These are phyloP conservation scores for Apiospora pterosperma DNA, from an alignment of 2,329 filamentous ascomycete species.

Conservation along the genomic window DNA sequence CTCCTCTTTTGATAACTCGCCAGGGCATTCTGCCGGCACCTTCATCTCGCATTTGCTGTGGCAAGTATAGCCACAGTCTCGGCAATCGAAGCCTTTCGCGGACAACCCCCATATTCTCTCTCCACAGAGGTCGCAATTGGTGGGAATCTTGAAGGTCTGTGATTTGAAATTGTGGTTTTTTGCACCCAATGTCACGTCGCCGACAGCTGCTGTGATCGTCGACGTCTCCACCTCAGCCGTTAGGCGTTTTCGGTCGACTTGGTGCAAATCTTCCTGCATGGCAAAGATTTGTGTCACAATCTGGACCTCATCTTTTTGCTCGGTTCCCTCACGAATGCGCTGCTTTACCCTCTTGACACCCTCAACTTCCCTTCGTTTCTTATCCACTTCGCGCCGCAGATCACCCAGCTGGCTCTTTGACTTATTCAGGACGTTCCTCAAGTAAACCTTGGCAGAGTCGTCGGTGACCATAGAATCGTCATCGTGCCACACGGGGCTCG, in stretches of 20 bases:
- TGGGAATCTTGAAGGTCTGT: slow-evolving; percentile 99
- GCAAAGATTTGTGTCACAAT: slow-evolving; percentile 80
- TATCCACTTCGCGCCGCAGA: slow-evolving; percentile 77
- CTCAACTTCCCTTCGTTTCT: slow-evolving; percentile 83
- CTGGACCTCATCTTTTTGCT: slow-evolving; percentile 85
- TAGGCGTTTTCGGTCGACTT: slow-evolving; percentile 77
- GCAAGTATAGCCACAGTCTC: slow-evolving; percentile 95
- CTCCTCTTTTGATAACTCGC: slow-evolving; percentile 90
- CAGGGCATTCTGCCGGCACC: slow-evolving; percentile 91
- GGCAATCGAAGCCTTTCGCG: slow-evolving; percentile 93
- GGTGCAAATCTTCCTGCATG: slow-evolving; percentile 80
- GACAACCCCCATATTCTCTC: slow-evolving; percentile 97
- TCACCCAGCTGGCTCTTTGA: slow-evolving; percentile 83
- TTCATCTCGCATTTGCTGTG: slow-evolving; percentile 99
- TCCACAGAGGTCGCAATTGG: slow-evolving; percentile 94
- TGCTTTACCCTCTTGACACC: slow-evolving; percentile 70
- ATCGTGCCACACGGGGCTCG: slow-evolving; percentile 96
- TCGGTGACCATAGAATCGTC: slow-evolving; percentile 84
- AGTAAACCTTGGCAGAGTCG: slow-evolving; percentile 81
- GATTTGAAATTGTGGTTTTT: slow-evolving; percentile 97
- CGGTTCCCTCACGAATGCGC: slow-evolving; percentile 74
- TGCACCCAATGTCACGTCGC: slow-evolving; percentile 87
- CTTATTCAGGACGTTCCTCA: slow-evolving; percentile 88
- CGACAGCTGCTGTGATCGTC: slow-evolving; percentile 86
- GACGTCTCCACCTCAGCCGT: slow-evolving; percentile 91